Evolutionary conservation across 2,329 filamentous ascomycete genomes (phyloP).

Genomic region (Coniosporium tulheliwenetii): DNA sequence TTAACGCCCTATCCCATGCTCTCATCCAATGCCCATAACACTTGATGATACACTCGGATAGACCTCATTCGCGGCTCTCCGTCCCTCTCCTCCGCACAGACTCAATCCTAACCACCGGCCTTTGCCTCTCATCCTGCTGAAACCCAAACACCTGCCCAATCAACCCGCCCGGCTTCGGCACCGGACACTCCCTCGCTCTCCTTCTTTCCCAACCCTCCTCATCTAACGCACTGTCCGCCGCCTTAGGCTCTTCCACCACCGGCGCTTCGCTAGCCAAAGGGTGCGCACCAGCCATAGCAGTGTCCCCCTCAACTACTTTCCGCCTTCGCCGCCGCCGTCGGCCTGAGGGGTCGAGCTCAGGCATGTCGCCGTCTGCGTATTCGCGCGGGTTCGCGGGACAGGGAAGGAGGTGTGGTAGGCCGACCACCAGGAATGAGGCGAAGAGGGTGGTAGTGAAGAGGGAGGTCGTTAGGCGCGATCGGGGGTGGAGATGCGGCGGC

Average conservation of each 20-base stretch:
- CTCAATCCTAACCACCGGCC: too few species aligned
- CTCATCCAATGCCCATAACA: too few species aligned
- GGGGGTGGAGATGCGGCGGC: constrained; percentile 77
- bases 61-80: too few species aligned
- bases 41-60: too few species aligned
- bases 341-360: constrained; percentile 14
- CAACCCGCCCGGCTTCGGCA: constrained; percentile 75
- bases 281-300: constrained; percentile 8
- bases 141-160: constrained; percentile 65
- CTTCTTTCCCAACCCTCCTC: constrained; percentile 3
- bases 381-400: constrained; percentile 68
- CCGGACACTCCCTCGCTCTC: constrained; percentile 58
- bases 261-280: constrained; percentile 1
- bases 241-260: constrained; percentile 1
- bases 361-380: constrained; percentile 50
- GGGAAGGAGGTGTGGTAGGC: constrained; percentile 74
- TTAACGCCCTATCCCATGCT: too few species aligned
- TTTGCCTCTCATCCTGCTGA: constrained; percentile 18
- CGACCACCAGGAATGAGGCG: constrained; percentile 84
- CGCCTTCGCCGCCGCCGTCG: constrained; percentile 26
- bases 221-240: neutral
- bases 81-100: too few species aligned
- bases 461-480: constrained; percentile 82
- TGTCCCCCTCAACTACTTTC: constrained; percentile 15
- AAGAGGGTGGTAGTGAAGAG: constrained; percentile 89